Evolutionary conservation across 2,329 filamentous ascomycete genomes (phyloP), one percentile per base, ranked within the genome.

Genomic region (Epichloe typhina): DNA sequence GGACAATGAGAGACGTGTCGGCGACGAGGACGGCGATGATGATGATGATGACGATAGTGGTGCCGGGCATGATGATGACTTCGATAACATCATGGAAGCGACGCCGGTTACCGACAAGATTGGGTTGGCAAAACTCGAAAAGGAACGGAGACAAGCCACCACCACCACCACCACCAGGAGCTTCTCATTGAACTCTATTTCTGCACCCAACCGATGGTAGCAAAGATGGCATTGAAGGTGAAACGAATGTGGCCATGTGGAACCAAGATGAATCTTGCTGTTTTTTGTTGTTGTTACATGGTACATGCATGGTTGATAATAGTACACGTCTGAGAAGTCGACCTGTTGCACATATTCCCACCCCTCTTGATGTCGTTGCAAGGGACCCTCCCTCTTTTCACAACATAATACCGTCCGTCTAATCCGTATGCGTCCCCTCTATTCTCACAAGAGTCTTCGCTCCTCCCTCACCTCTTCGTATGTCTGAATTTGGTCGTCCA

Each of bases 41-140:
- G 23, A 23, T 23, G 23, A 21, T 3, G 33, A 43, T 4, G 85
- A 88, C 53, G 77, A 83, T 52, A 75, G 70, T 21, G 66, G 70
- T 23, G 79, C 60, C 5, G 76, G 71, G 9, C 80, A 81, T 15
- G 84, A 93, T 50, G 85, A 86, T 45, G 84, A 88, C 47, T 95
- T 97, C 62, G 91, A 97, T 62, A 84, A 84, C 57, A 94, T 98
- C 66, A 95, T 96, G 62, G 82, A 90, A 58, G 91, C 93, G 0
- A 91, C 88, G 3, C 88, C 88, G 0, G 80, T 94, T 17, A 96
- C 90, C 0, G 91, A 96, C 64, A 80, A 84, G 50, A 86, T 86
- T 12, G 91, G 91, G 0, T 60, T 82, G 51, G 65, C 68, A 2
- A 77, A 70, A 64, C 64, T 82, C 41, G 75, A 80, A 53, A 79